Base-by-base conservation (phyloP, 2,329 filamentous ascomycete genomes). In the Talaromyces sp. region DNA sequence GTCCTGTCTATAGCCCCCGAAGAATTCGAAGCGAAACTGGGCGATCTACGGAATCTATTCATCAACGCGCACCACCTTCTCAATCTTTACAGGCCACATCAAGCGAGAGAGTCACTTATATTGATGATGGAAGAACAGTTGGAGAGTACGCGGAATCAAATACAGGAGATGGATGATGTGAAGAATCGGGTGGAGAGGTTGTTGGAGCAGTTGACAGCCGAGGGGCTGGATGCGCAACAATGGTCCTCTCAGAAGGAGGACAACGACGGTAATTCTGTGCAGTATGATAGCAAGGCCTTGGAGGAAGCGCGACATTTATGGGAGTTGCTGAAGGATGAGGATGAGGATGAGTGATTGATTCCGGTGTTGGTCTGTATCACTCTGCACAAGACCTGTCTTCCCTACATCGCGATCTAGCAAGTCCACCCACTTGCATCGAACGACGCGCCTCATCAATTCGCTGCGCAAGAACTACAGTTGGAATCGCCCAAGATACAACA, bases 71-170 rank as follows among this genome's bases (percentile, higher is more conserved):
- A 97, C 78, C 92, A 96, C 73, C 85, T 97, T 62, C 87, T 98
- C 69, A 99, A 99, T 77, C 89, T 96, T 77, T 98, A 97, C 79
- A 86, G 94, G 37, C 93, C 93, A 10, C 93, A 97, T 75, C 94
- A 98, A 79, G 93, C 93, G 27, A 82, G 94, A 52, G 93, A 97
- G 80, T 93, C 89, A 33, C 82, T 96, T 65, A 96, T 97, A 37
- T 80, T 89, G 69, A 86, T 94, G 82, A 93, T 97, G 90, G 91
- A 97, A 78, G 89, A 90, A 69, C 90, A 94, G 72, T 80, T 97
- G 35, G 88, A 91, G 70, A 84, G 83, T 70, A 89, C 89, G 63
- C 86, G 85, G 69, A 86, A 85, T 63, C 93, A 97, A 78, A 92
- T 93, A 61, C 87, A 89, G 69, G 90, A 90, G 78, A 90, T 95